Conservation (phyloP, 1,139 yeast genomes). For the Geotrichum aggregatum region DNA sequence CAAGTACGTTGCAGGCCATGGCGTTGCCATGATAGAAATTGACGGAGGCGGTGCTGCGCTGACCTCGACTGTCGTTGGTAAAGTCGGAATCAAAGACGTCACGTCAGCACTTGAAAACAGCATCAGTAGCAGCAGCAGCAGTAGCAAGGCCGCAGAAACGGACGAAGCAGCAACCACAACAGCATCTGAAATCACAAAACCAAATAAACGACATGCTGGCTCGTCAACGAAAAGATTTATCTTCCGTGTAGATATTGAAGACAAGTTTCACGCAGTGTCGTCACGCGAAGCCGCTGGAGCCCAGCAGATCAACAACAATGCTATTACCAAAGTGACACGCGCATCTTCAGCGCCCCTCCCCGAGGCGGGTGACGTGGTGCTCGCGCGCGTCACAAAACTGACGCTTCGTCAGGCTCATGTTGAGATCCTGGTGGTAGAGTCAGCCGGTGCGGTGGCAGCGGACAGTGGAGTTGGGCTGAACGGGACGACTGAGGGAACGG, state of each 20-base stretch:
- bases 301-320: no score
- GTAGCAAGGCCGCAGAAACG: neutral
- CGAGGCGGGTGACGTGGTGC: slow-evolving; percentile 76
- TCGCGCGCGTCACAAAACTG: slow-evolving; percentile 69
- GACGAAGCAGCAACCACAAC: neutral
- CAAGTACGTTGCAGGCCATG: slow-evolving; percentile 32
- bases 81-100: slow-evolving; percentile 35
- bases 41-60: slow-evolving; percentile 41
- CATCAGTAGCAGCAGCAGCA: neutral
- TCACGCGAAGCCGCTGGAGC: slow-evolving; percentile 22
- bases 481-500: slow-evolving; percentile 44
- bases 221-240: slow-evolving; percentile 20
- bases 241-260: slow-evolving; percentile 39
- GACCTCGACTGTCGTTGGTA: slow-evolving; percentile 67
- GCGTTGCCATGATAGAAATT: slow-evolving; percentile 34
- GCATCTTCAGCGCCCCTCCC: slow-evolving; percentile 52
- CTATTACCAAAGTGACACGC: slow-evolving; percentile 31
- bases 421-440: slow-evolving; percentile 78
- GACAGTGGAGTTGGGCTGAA: slow-evolving; percentile 68
- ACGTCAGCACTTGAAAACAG: slow-evolving; percentile 1
- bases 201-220: neutral
- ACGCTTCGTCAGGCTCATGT: slow-evolving; percentile 69
- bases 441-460: slow-evolving; percentile 51
- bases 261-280: slow-evolving; percentile 31
- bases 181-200: neutral